Evolutionary conservation across 176 grass and related monocot species (phyloP), one percentile per base, ranked within the genome.

Genomic region (Neostapfia colusana): DNA sequence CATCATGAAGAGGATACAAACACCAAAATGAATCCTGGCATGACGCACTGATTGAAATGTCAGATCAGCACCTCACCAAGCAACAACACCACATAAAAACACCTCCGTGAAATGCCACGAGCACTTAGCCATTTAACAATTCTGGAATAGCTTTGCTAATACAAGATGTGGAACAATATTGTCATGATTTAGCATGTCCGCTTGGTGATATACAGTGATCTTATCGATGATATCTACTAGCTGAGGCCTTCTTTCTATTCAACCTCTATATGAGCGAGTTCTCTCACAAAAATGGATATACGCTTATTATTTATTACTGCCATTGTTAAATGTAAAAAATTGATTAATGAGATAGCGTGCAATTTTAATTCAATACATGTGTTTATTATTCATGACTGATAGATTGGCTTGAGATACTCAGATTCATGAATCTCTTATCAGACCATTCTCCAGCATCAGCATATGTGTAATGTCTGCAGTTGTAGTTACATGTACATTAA

Each of bases 291-390:
- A 73, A 51, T 53, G 10, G 68, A n/a, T 49, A 16, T 67, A 59
- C 5, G 11, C 49, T 80, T 50, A 11, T 74, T 56, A 46, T 5
- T 54, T 54, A 21, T 54, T 54, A n/a, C 50, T 57, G 37, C 3
- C n/a, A 48, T 17, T 0, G 37, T 3, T 24, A 60, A 80, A 69
- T 51, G 45, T 24, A 54, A 81, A 51, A 34, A 74, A 86, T n/a
- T 36, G 3, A 59, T 74, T 39, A 12, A 59, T 69, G 15, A 41
- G 13, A 13, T 11, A 15, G 8, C 50, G 74, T 59, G 7, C 40
- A 61, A 28, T 42, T 80, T 74, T 61, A 20, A 21, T 73, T 60
- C 48, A 60, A 68, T 39, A 6, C 40, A 24, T 67, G 38, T 45
- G 18, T 21, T n/a, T 65, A 37, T 18, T 45, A 10, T 41, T 68